phyloP scores from a whole-genome alignment of 2,329 filamentous ascomycete species.

The Diaporthe ilicicola region DNA sequence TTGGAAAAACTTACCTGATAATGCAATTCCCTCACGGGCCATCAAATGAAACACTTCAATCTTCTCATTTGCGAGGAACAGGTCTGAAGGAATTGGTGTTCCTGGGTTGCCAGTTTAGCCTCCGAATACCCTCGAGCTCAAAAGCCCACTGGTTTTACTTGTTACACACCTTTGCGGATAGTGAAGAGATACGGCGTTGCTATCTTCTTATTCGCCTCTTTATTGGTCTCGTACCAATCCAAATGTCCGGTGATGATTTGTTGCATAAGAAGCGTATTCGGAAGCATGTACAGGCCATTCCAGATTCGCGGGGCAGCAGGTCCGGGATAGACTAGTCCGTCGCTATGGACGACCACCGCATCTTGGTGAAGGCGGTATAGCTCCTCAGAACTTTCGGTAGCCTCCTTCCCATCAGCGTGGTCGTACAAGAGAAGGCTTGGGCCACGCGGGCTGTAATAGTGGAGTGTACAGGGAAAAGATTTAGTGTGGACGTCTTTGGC shows the following conservation, averaged over 20 bases:
- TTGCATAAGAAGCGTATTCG: slow-evolving; percentile 2
- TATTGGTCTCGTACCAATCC: not conserved
- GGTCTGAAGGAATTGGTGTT: not conserved
- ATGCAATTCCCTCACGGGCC: not conserved
- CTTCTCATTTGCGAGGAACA: not conserved
- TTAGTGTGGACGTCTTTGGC: not conserved
- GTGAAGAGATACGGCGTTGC: not conserved
- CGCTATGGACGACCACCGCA: not conserved
- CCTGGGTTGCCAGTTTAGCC: not conserved
- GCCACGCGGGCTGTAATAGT: not conserved
- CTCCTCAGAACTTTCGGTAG: not conserved
- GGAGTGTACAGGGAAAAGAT: slow-evolving; percentile 1
- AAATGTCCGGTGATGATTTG: not conserved
- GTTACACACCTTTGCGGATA: not conserved
- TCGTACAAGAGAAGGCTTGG: not conserved
- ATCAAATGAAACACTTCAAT: not conserved
- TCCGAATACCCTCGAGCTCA: not conserved
- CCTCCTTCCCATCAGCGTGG: not conserved
- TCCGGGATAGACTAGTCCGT: not conserved
- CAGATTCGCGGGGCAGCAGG: not conserved
- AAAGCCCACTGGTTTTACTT: not conserved
- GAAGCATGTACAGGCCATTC: slow-evolving; percentile 1
- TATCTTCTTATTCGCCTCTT: not conserved
- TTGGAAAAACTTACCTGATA: not conserved
- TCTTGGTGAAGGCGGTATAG: not conserved